Evolutionary conservation across 805 yeast genomes (phyloP), one percentile per base, ranked within the genome.

Genomic region (Barnettozyma wickerhamii): DNA sequence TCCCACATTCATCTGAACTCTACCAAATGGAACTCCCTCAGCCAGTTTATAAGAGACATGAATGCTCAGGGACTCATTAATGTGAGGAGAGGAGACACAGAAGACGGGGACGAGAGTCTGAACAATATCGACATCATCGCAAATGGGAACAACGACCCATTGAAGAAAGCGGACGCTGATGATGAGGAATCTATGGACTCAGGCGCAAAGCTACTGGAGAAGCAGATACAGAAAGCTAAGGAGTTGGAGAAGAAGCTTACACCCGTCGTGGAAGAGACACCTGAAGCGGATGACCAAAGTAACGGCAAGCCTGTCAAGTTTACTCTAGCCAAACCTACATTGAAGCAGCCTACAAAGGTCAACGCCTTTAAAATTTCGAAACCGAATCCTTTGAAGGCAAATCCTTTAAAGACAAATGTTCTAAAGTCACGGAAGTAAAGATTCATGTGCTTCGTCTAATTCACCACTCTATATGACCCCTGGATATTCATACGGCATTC

Each of bases 1-100:
- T 77, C 85, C 42, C 98, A 93, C 60, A 67, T 89, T 10, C 99
- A 91, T 60, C 77, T 93, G 82, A 89, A 88, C 52, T 80, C 97
- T 2, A 93, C 99, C 1, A 71, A 71, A 43, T 93, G 95, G 87
- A 60, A 71, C 4, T 74, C 84, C 2, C 62, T 93, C 35, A 74
- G 88, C 0, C 72, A 76, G 30, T 87, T 91, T 55, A 71, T 87
- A 17, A 72, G 75, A 43, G 65, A 76, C 48, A 62, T 90, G 48
- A 81, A 79, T 2, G 64, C 68, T 10, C 64, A 68, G 15, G 85
- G 86, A 0, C 57, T 72, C 4, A 75, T 87, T 19, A 60, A 65
- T 19, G 81, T 86, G 2, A 67, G 65, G 10, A 55, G 46, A 47
- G 33, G 56, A 32, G 60, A 58, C 21, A 30, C 53, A 27, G 61